Conservation (phyloP, 2,329 filamentous ascomycete species). For the Aspergillus ustus region DNA sequence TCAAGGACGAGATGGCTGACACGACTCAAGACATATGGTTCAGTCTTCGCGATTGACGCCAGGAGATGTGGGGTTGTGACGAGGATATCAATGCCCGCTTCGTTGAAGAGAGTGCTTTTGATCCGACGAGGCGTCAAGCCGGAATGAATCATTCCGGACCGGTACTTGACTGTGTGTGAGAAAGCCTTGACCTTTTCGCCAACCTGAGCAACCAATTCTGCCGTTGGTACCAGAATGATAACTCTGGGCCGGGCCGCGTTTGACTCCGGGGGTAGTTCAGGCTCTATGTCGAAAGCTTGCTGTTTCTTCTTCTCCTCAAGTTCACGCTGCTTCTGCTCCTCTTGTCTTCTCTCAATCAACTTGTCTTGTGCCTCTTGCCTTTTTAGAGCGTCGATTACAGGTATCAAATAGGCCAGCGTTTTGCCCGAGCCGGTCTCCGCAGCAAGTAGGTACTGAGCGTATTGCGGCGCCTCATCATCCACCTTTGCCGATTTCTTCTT, state of each 20-base stretch:
- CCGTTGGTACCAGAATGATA: slow-evolving; percentile 86
- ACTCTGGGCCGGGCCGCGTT: slow-evolving; percentile 76
- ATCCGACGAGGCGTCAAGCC: slow-evolving; percentile 78
- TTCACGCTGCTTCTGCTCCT: slow-evolving; percentile 63
- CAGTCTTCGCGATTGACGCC: slow-evolving; percentile 81
- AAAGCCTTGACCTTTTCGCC: slow-evolving; percentile 78
- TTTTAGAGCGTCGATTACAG: slow-evolving; percentile 84
- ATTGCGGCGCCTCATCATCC: slow-evolving; percentile 50
- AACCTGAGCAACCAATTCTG: slow-evolving; percentile 90
- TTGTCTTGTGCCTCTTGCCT: slow-evolving; percentile 69
- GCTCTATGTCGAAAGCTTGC: slow-evolving; percentile 65
- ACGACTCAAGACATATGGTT: slow-evolving; percentile 90
- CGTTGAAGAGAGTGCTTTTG: slow-evolving; percentile 79
- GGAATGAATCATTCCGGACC: slow-evolving; percentile 80
- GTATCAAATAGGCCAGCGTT: slow-evolving; percentile 89
- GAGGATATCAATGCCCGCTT: slow-evolving; percentile 80
- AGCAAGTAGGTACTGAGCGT: slow-evolving; percentile 77
- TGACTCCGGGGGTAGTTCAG: slow-evolving; percentile 67
- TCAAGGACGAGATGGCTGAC: slow-evolving; percentile 89
- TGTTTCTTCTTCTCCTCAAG: slow-evolving; percentile 53
- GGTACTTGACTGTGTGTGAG: slow-evolving; percentile 85
- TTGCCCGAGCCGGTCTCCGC: slow-evolving; percentile 98
- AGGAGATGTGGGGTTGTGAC: slow-evolving; percentile 89
- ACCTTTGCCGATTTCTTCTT: slow-evolving; percentile 38
- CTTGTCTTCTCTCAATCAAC: slow-evolving; percentile 58